These are phyloP conservation scores for Magnolia changhungtana DNA, from an alignment of 164 flowering plant species.

Conservation along the genomic window DNA sequence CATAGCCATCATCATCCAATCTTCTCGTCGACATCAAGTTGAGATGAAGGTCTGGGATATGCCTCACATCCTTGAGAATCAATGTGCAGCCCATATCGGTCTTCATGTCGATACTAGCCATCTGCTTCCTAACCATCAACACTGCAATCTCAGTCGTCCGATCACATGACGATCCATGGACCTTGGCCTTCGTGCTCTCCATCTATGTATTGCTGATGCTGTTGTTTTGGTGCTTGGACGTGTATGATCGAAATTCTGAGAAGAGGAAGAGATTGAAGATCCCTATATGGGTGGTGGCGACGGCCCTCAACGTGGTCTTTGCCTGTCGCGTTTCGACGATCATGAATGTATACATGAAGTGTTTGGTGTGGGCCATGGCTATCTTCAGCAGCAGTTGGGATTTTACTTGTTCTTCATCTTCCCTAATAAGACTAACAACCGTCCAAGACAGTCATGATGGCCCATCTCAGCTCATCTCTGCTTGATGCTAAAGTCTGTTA, in stretches of 20 bases:
- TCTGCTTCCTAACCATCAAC: neutral
- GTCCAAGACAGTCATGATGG: too few species aligned
- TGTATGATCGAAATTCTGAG: neutral
- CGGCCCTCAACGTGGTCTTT: conserved; percentile 3
- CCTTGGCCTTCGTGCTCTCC: neutral
- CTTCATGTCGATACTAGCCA: neutral
- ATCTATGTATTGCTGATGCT: neutral
- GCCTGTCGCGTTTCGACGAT: neutral
- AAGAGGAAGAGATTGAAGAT: neutral
- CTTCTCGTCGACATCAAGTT: too few species aligned
- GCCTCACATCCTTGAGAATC: too few species aligned
- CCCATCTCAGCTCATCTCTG: too few species aligned
- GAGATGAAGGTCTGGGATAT: too few species aligned
- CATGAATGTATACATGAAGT: neutral
- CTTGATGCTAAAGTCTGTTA: too few species aligned
- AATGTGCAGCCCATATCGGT: too few species aligned
- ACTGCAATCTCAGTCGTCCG: neutral
- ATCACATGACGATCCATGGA: neutral
- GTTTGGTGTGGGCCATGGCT: neutral
- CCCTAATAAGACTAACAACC: too few species aligned
- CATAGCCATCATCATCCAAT: too few species aligned
- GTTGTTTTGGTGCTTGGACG: neutral
- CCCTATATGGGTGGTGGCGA: conserved; percentile 1
- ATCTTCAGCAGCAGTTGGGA: neutral
- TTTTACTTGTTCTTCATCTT: neutral